Evolutionary conservation across 176 grass and related monocot species (phyloP).

Genomic region (Aegilops bicornis): DNA sequence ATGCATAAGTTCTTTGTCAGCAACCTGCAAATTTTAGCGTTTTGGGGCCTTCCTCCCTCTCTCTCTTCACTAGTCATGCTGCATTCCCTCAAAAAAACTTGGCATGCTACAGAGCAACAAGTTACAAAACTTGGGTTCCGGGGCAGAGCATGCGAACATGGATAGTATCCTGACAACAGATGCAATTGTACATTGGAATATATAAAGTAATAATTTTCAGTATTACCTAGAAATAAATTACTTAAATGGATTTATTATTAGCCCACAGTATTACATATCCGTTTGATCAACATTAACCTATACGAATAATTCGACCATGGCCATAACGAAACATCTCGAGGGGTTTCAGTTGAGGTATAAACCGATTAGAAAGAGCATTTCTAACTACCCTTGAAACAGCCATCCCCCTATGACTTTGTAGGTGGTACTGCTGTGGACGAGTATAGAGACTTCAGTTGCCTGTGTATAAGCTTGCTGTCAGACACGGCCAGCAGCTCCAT

Average conservation of each 20-base stretch:
- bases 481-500: slow-evolving; percentile 65
- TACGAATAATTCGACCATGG: neutral
- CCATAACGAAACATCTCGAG: slow-evolving; percentile 22
- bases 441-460: slow-evolving; percentile 81
- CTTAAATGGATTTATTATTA: slow-evolving; percentile 21
- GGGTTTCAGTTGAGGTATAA: neutral
- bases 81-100: too few relatives aligned
- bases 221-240: neutral
- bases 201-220: neutral
- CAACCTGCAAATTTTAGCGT: neutral
- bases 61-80: neutral
- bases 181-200: too few relatives aligned
- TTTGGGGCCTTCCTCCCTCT: neutral
- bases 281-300: slow-evolving; percentile 19
- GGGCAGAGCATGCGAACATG: neutral
- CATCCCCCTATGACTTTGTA: slow-evolving; percentile 33
- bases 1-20: neutral
- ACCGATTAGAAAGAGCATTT: slow-evolving; percentile 58
- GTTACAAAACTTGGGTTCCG: neutral
- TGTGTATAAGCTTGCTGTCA: slow-evolving; percentile 84
- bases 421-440: slow-evolving; percentile 26
- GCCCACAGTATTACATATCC: neutral
- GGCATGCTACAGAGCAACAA: neutral
- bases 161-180: too few relatives aligned
- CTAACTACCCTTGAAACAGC: slow-evolving; percentile 25